Evolutionary conservation across 169 alveolate species (phyloP).

Genomic region (Nephromyces sp.): DNA sequence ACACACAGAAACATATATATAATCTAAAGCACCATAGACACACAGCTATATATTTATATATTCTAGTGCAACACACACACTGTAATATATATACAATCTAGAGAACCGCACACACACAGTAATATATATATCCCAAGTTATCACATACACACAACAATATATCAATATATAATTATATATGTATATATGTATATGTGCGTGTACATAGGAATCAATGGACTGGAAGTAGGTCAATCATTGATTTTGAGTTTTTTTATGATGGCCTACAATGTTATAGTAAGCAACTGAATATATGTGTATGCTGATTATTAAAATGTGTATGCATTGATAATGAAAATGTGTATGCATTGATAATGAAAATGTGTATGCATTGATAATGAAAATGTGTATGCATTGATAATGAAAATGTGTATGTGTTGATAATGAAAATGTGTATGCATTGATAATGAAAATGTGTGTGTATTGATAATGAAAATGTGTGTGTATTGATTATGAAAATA

Average conservation of each 20-base stretch:
- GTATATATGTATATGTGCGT: not conserved
- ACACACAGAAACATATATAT: not conserved
- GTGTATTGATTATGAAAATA: too few species aligned
- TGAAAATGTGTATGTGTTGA: too few species aligned
- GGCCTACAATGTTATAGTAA: constrained; percentile 68
- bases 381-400: too few species aligned
- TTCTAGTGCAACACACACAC: not conserved
- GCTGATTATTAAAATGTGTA: too few species aligned
- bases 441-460: too few species aligned
- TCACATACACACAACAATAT: not conserved
- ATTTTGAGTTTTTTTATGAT: constrained; percentile 67
- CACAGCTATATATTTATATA: not conserved
- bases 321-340: too few species aligned
- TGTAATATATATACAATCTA: not conserved
- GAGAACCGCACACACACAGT: not conserved
- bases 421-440: too few species aligned
- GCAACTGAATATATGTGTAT: too few species aligned
- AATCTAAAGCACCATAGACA: not conserved
- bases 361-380: too few species aligned
- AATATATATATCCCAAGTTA: not conserved
- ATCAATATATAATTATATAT: too few species aligned
- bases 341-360: too few species aligned
- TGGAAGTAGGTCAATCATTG: constrained; percentile 83
- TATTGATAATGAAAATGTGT: too few species aligned
- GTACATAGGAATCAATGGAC: constrained; percentile 77